phyloP scores from a whole-genome alignment of 2,329 filamentous ascomycete species.

The Xylogone sp. region DNA sequence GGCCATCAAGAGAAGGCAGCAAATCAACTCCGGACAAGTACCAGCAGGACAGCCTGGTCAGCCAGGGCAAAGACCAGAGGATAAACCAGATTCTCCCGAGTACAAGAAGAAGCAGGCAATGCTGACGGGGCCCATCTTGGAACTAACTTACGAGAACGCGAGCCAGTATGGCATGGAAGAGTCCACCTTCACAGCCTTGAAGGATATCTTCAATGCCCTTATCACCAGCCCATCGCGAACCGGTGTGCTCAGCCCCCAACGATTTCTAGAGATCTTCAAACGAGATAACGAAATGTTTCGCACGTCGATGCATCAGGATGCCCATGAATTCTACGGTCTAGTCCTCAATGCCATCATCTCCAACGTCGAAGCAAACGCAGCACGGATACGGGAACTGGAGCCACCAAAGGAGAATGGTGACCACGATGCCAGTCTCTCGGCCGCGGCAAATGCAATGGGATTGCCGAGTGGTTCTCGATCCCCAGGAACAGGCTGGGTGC shows the following conservation, averaged over 20 bases:
- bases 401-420: constrained; percentile 37
- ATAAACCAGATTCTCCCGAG: constrained; percentile 91
- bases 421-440: constrained; percentile 48
- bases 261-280: constrained; percentile 90
- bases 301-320: constrained; percentile 96
- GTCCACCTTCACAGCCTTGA: constrained; percentile 88
- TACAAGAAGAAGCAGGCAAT: constrained; percentile 98
- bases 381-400: constrained; percentile 52
- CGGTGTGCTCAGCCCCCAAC: constrained; percentile 86
- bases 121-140: constrained; percentile 79
- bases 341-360: constrained; percentile 94
- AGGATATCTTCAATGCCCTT: constrained; percentile 92
- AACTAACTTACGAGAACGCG: constrained; percentile 77
- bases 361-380: constrained; percentile 86
- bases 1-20: constrained; percentile 51
- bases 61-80: constrained; percentile 63
- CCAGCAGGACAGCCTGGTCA: constrained; percentile 50
- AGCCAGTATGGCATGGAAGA: constrained; percentile 87
- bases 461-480: constrained; percentile 39
- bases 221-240: constrained; percentile 78
- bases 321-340: constrained; percentile 93
- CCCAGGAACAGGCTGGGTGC: constrained; percentile 80
- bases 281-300: constrained; percentile 97
- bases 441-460: constrained; percentile 34
- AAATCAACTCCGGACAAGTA: constrained; percentile 50